phyloP scores from a whole-genome alignment of 495 filamentous ascomycete species.

The Xylaria castorea region DNA sequence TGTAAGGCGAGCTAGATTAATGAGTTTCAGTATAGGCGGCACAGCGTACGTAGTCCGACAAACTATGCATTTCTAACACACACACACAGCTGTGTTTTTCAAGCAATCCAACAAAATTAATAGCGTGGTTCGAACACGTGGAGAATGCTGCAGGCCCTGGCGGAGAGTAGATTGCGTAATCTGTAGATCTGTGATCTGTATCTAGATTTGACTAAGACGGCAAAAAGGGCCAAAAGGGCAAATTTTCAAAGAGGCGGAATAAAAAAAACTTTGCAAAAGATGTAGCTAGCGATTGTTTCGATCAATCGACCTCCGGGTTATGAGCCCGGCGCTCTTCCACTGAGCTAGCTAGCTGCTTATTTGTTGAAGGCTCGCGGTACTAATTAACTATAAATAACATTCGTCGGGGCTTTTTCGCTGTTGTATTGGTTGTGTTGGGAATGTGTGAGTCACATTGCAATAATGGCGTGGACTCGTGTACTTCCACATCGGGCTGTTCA shows the following conservation, averaged over 20 bases:
- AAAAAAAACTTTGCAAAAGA: constrained; percentile 7
- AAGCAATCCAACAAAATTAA: not conserved
- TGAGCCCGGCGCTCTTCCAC: constrained; percentile 54
- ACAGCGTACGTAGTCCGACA: not conserved
- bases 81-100: not conserved
- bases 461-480: not conserved
- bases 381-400: not conserved
- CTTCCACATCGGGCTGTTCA: not conserved
- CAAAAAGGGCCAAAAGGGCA: constrained; percentile 1
- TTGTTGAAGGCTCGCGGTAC: not conserved
- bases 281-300: constrained; percentile 50
- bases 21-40: not conserved
- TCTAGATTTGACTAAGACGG: constrained; percentile 7
- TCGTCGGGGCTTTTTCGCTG: not conserved
- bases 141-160: constrained; percentile 10
- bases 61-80: not conserved
- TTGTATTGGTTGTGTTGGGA: not conserved
- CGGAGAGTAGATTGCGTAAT: constrained; percentile 19
- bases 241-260: not conserved
- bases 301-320: constrained; percentile 56
- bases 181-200: constrained; percentile 13
- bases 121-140: constrained; percentile 4
- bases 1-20: not conserved
- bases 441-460: not conserved
- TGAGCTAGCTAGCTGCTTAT: constrained; percentile 36